These are phyloP conservation scores for Parastagonospora avenae DNA, from an alignment of 2,329 filamentous ascomycete species.

Conservation along the genomic window DNA sequence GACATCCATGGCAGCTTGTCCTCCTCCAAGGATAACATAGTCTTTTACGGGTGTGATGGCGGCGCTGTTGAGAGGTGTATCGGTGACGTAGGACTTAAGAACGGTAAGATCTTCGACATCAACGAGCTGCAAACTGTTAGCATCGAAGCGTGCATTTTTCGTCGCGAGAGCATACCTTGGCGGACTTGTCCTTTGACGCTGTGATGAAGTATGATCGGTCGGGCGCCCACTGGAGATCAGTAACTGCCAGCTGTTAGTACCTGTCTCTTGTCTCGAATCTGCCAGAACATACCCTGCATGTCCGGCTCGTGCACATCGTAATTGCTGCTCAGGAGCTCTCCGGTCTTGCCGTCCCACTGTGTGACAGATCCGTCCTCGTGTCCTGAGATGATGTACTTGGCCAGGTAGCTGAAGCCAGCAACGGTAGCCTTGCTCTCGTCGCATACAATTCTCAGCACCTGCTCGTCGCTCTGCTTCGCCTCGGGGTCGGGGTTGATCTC, in stretches of 20 bases:
- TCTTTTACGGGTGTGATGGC: conserved; percentile 95
- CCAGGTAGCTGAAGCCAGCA: conserved; percentile 92
- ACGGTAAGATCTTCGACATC: conserved; percentile 85
- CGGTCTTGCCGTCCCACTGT: conserved; percentile 88
- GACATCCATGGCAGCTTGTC: conserved; percentile 98
- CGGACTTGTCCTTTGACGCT: conserved; percentile 95
- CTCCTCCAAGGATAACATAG: conserved; percentile 96
- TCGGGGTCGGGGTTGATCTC: conserved; percentile 85
- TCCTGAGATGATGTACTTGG: conserved; percentile 94
- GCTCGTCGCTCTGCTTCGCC: conserved; percentile 84
- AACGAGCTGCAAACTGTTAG: conserved; percentile 64
- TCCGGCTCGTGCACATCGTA: conserved; percentile 86
- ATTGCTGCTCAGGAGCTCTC: conserved; percentile 79
- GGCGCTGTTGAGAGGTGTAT: conserved; percentile 96
- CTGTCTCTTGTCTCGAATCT: neutral
- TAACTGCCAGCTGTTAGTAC: conserved; percentile 77
- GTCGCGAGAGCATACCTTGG: conserved; percentile 66
- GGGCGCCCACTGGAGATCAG: conserved; percentile 90
- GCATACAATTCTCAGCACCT: conserved; percentile 83
- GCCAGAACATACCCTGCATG: conserved; percentile 66
- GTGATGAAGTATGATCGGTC: conserved; percentile 99
- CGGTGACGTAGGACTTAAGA: conserved; percentile 88
- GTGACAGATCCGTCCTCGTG: conserved; percentile 96
- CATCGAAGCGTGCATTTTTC: neutral
- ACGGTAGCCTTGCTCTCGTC: conserved; percentile 93